Evolutionary conservation across 352 stramenopile genomes (phyloP).

Genomic region (Phytophthora kernoviae): DNA sequence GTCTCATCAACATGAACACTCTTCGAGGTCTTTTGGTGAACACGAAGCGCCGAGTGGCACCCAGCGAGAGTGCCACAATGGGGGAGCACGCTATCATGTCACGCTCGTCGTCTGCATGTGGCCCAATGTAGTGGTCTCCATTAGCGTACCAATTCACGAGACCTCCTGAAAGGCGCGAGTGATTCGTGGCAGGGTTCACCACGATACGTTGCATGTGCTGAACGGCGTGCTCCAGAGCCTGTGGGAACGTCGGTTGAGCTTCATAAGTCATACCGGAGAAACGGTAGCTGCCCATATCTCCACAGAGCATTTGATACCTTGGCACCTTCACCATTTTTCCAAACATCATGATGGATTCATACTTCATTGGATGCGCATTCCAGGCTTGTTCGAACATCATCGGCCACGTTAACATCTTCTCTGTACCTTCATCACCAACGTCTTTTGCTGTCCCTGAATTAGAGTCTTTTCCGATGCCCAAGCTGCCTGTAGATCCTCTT

Average conservation of each 20-base stretch:
- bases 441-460: not conserved
- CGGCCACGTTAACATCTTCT: conserved; percentile 14
- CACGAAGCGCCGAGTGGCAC: conserved; percentile 71
- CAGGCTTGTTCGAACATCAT: conserved; percentile 52
- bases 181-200: conserved; percentile 27
- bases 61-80: conserved; percentile 75
- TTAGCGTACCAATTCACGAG: conserved; percentile 88
- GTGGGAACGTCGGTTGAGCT: conserved; percentile 46
- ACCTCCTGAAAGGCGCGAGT: conserved; percentile 44
- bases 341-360: conserved; percentile 76
- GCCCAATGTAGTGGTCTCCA: conserved; percentile 82
- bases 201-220: conserved; percentile 50
- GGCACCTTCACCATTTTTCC: conserved; percentile 61
- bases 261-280: conserved; percentile 70
- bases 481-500: conserved; percentile 13
- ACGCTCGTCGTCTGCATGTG: conserved; percentile 75
- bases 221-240: conserved; percentile 43
- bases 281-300: conserved; percentile 45
- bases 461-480: not conserved
- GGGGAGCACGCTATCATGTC: conserved; percentile 53
- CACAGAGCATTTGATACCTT: conserved; percentile 74
- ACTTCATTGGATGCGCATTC: conserved; percentile 58
- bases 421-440: conserved; percentile 2
- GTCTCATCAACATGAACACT: conserved; percentile 11
- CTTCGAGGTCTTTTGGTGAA: conserved; percentile 49